Evolutionary conservation across 495 filamentous ascomycete genomes (phyloP).

Genomic region (Lentithecium fluviatile): DNA sequence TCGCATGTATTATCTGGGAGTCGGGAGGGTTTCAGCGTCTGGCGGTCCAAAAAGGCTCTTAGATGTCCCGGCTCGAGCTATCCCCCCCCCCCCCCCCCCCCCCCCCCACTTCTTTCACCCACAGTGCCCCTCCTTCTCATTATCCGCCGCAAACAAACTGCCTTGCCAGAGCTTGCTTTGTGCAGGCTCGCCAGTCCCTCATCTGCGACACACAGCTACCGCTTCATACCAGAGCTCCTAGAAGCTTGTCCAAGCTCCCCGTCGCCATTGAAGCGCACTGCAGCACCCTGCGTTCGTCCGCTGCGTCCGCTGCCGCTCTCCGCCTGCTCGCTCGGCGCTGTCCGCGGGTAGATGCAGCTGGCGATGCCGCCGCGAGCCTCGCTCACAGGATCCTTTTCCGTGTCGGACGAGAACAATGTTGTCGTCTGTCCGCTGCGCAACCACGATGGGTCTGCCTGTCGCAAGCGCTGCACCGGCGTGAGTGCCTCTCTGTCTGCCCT

Average conservation of each 20-base stretch:
- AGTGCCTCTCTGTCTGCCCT: slow-evolving; percentile 45
- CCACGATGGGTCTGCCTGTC: slow-evolving; percentile 94
- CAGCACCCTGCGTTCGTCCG: slow-evolving; percentile 3
- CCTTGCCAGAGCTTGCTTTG: slow-evolving; percentile 1
- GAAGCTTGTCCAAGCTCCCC: slow-evolving; percentile 12
- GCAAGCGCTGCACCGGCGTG: slow-evolving; percentile 96
- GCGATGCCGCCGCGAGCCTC: slow-evolving; percentile 82
- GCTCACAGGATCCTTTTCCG: slow-evolving; percentile 85
- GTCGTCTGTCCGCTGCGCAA: slow-evolving; percentile 95
- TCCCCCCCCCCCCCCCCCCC: neutral
- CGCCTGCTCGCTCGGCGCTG: slow-evolving; percentile 12
- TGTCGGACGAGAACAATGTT: slow-evolving; percentile 88
- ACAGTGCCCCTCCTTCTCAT: neutral
- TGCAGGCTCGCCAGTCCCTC: neutral
- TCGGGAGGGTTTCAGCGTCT: slow-evolving; percentile 14
- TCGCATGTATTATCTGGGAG: slow-evolving; percentile 3
- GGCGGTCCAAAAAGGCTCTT: neutral
- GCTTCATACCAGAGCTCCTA: neutral
- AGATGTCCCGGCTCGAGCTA: slow-evolving; percentile 1
- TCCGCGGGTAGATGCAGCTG: slow-evolving; percentile 46
- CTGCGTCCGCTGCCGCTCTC: neutral
- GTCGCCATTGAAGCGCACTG: slow-evolving; percentile 26
- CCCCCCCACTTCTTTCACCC: slow-evolving; percentile 2
- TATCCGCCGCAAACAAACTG: neutral
- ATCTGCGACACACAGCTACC: slow-evolving; percentile 1